Evolutionary conservation across 805 yeast genomes (phyloP), one percentile per base, ranked within the genome.

Genomic region (Ogataea allantospora): DNA sequence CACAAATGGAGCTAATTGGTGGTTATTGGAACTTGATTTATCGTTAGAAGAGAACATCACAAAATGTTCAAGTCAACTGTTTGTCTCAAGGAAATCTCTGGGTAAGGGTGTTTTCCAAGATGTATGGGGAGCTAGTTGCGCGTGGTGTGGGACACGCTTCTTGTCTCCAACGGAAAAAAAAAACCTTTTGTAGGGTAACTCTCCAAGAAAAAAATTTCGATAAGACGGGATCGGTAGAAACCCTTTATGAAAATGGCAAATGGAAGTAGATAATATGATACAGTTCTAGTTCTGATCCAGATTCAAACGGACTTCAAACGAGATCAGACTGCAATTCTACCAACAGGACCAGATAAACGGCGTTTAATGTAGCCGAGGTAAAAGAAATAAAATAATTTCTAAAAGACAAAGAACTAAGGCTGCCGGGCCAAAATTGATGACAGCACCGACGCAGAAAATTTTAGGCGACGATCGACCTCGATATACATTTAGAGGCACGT

Each of bases 1-100:
- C 42, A 80, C 75, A 30, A 78, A 57, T n/a, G 86, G 85, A 33
- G 75, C 68, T 8, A 50, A 35, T 27, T 36, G 50, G 30, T 20
- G 35, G 31, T 35, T 28, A 25, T 30, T 35, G 31, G 30, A 33
- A 33, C 19, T n/a, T 11, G 30, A 33, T 19, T 29, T 39, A 19
- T 30, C 35, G 38, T 20, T 34, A 11, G 41, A 27, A 9, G 41
- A 38, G 24, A 38, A 13, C 41, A 38, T 38, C 22, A 36, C 30
- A 26, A 15, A 21, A 3, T 21, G 23, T 21, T n/a, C 11, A 10
- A 21, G n/a, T 19, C 11, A 21, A 21, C n/a, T 10, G 23, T 9
- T n/a, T 21, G 23, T 21, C 23, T 21, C 23, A 21, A 27, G 31
- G 40, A 15, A 30, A 25, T 21, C 23, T 21, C 23, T 9, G 31